Evolutionary conservation across 2,329 filamentous ascomycete species (phyloP).

Genomic region (Aspergillus neotritici): DNA sequence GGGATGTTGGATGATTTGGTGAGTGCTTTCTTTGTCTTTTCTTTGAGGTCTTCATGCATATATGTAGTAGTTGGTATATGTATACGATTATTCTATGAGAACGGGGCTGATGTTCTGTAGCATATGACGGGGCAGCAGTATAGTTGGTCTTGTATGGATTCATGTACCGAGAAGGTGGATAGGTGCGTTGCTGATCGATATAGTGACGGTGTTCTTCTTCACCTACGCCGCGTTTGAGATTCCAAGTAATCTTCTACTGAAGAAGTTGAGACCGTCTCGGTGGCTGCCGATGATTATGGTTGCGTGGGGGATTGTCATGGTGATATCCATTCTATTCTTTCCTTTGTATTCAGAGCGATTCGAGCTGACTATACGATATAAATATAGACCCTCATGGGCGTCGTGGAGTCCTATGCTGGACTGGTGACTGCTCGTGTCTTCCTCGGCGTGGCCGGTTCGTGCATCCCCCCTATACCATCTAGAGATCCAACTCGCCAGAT

Average conservation of each 20-base stretch:
- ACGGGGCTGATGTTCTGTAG: too few relatives aligned
- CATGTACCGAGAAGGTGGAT: too few relatives aligned
- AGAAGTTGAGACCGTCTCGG: constrained; percentile 24
- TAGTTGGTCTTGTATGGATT: constrained; percentile 26
- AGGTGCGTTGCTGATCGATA: neutral
- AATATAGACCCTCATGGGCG: constrained; percentile 43
- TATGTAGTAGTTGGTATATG: constrained; percentile 10
- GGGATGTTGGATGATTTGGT: constrained; percentile 16
- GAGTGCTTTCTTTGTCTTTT: constrained; percentile 11
- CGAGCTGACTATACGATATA: neutral
- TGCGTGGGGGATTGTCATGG: constrained; percentile 45
- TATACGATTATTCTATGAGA: neutral
- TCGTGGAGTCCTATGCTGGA: constrained; percentile 43
- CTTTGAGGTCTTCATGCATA: neutral
- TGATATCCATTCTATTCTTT: constrained; percentile 6
- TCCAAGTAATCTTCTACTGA: constrained; percentile 20
- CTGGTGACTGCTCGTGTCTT: constrained; percentile 46
- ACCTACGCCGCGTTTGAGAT: constrained; percentile 20
- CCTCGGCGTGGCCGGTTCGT: constrained; percentile 31
- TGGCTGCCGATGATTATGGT: constrained; percentile 29
- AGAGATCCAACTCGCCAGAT: neutral
- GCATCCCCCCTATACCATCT: too few relatives aligned
- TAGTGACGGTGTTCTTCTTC: constrained; percentile 29
- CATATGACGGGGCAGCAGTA: constrained; percentile 26
- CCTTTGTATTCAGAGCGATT: neutral